A percentile compares a stretch with the other conserved stretches of the same genome.
Conservation (phyloP, 345 rosid genomes). For the Microcos paniculata region DNA sequence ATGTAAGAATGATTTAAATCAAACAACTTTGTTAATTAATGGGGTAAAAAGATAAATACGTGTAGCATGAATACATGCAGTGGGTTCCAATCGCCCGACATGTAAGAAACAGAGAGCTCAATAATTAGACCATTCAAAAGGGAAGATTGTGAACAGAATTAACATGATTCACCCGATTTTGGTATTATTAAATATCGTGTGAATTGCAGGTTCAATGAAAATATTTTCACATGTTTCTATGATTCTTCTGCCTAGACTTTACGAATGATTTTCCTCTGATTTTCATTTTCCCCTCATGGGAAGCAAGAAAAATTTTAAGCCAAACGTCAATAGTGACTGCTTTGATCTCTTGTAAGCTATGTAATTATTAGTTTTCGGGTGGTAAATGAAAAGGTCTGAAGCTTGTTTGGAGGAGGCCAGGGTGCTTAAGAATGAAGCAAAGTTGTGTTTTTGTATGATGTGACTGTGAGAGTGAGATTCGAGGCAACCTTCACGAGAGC, state of each 20-base stretch:
- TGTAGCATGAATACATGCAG: no score
- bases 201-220: not conserved
- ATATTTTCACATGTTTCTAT: not conserved
- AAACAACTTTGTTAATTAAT: no score
- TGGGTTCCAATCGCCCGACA: no score
- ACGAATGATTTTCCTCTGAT: not conserved
- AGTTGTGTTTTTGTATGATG: not conserved
- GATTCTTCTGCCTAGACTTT: not conserved
- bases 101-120: no score
- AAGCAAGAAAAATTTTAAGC: not conserved
- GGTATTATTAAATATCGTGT: not conserved
- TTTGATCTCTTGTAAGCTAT: not conserved
- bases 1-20: no score
- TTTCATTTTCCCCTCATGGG: not conserved
- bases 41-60: no score
- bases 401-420: not conserved
- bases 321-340: not conserved
- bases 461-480: not conserved
- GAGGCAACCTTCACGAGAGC: not conserved
- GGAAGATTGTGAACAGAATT: not conserved
- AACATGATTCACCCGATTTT: not conserved
- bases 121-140: not conserved
- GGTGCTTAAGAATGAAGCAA: not conserved
- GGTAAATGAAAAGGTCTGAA: not conserved
- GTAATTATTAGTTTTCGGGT: not conserved